phyloP scores from a whole-genome alignment of 2,329 filamentous ascomycete species.

The Phoma sp. region DNA sequence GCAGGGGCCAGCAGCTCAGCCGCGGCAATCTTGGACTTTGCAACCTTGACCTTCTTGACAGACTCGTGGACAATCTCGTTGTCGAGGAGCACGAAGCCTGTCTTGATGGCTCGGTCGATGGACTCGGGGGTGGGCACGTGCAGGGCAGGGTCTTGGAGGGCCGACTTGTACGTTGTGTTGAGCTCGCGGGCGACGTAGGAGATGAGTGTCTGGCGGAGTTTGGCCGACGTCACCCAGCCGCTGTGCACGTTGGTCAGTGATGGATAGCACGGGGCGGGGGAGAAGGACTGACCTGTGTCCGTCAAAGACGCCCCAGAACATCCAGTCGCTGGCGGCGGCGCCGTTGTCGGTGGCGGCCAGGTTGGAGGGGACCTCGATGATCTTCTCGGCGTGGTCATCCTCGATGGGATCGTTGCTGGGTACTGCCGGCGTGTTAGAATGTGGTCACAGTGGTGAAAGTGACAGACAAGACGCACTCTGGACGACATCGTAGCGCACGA shows the following conservation, averaged over 20 bases:
- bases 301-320: constrained; percentile 99
- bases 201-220: constrained; percentile 89
- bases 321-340: constrained; percentile 81
- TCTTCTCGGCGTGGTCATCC: constrained; percentile 97
- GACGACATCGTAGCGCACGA: constrained; percentile 92
- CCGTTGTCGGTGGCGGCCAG: constrained; percentile 62
- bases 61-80: constrained; percentile 94
- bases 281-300: constrained; percentile 75
- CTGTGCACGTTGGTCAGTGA: constrained; percentile 52
- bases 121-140: constrained; percentile 76
- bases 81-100: constrained; percentile 85
- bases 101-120: constrained; percentile 90
- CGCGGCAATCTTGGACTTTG: constrained; percentile 86
- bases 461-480: constrained; percentile 60
- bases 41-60: constrained; percentile 87
- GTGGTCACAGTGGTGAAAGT: no score
- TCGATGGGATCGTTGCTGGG: constrained; percentile 98
- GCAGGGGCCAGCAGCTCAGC: constrained; percentile 92
- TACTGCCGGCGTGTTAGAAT: constrained; percentile 46
- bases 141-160: constrained; percentile 62
- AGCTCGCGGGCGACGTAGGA: constrained; percentile 91
- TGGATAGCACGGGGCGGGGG: not conserved
- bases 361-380: constrained; percentile 81
- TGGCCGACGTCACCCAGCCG: constrained; percentile 97
- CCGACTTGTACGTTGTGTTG: constrained; percentile 86